A percentile compares a stretch with the other conserved stretches of the same genome.
Conservation (phyloP, 345 rosid genomes). For the Alliaria petiolata region DNA sequence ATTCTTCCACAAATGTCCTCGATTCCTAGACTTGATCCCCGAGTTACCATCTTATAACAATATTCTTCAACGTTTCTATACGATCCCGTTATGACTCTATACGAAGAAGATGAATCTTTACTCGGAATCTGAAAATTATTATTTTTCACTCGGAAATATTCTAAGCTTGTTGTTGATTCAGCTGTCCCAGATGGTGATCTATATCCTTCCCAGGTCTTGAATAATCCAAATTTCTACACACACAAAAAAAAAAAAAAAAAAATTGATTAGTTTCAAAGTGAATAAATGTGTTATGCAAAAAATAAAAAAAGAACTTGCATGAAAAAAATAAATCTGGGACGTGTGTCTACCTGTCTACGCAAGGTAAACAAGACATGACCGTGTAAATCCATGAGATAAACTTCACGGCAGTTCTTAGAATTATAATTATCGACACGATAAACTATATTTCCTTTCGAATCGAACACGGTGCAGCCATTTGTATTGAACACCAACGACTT, state of each 20-base stretch:
- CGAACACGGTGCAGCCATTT: slow-evolving; percentile 59
- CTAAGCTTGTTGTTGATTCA: slow-evolving; percentile 10
- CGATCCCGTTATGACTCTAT: slow-evolving; percentile 31
- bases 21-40: slow-evolving; percentile 32
- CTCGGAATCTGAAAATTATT: slow-evolving; percentile 11
- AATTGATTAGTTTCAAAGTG: slow-evolving; percentile 1
- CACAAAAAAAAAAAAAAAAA: too few relatives aligned
- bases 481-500: slow-evolving; percentile 52
- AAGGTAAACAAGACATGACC: slow-evolving; percentile 54
- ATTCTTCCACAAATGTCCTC: slow-evolving; percentile 39
- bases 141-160: slow-evolving; percentile 47
- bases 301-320: neutral
- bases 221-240: slow-evolving; percentile 40
- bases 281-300: neutral
- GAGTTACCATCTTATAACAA: slow-evolving; percentile 31
- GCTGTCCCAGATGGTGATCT: slow-evolving; percentile 5
- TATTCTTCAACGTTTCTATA: slow-evolving; percentile 23
- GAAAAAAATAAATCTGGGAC: neutral
- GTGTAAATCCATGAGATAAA: slow-evolving; percentile 50
- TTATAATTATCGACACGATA: slow-evolving; percentile 66
- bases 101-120: slow-evolving; percentile 25
- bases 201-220: slow-evolving; percentile 48
- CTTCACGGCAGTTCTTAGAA: slow-evolving; percentile 40
- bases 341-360: slow-evolving; percentile 43
- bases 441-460: slow-evolving; percentile 47